phyloP scores from a whole-genome alignment of 257 asterid species.

The Ophiorrhiza pumila region DNA sequence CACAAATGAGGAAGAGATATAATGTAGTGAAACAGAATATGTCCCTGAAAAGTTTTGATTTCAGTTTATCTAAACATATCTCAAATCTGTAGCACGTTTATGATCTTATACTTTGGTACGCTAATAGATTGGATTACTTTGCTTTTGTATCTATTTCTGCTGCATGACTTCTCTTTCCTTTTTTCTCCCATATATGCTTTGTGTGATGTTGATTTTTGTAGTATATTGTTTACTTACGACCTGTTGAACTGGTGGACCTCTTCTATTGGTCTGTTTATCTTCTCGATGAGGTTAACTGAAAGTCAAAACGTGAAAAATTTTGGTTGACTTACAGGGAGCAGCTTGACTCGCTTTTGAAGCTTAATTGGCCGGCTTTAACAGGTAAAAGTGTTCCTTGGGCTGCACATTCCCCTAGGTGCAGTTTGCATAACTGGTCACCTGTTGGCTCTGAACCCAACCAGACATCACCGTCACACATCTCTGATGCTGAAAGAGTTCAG shows the following conservation, averaged over 20 bases:
- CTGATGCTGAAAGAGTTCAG: constrained; percentile 51
- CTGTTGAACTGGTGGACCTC: constrained; percentile 11
- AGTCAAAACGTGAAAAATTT: constrained; percentile 32
- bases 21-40: constrained; percentile 6
- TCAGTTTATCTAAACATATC: background rate
- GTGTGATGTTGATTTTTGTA: background rate
- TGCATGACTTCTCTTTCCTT: background rate
- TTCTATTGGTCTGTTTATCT: constrained; percentile 5
- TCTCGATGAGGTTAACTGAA: constrained; percentile 19
- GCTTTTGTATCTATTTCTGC: constrained; percentile 6
- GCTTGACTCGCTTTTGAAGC: constrained; percentile 66
- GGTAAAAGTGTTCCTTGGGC: constrained; percentile 88
- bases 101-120: background rate
- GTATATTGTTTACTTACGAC: background rate
- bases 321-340: constrained; percentile 80
- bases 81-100: constrained; percentile 1
- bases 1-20: constrained; percentile 3
- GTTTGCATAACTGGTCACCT: constrained; percentile 62
- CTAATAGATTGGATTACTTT: background rate
- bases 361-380: constrained; percentile 70
- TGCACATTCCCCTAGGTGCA: constrained; percentile 67
- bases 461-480: constrained; percentile 27
- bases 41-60: constrained; percentile 2
- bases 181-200: background rate
- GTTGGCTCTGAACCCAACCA: constrained; percentile 34